Conservation (phyloP, 257 asterid genomes). For the Nicotiana sylvestris region DNA sequence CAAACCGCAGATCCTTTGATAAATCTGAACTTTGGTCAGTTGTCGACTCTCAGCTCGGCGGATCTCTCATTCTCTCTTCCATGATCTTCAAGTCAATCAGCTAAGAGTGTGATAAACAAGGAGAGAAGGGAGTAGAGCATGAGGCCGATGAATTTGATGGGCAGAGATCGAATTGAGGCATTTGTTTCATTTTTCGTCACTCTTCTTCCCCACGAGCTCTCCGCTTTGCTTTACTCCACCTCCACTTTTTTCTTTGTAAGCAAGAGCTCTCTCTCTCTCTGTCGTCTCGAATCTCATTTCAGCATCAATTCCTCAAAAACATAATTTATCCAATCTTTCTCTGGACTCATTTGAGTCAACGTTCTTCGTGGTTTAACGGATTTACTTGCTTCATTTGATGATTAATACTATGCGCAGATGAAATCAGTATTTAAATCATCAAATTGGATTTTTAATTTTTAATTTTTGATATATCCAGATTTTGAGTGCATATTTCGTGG, state of each 20-base stretch:
- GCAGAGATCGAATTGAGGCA: conserved; percentile 61
- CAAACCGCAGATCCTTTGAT: not conserved
- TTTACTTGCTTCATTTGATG: not conserved
- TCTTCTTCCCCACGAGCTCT: conserved; percentile 73
- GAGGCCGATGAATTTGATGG: conserved; percentile 27
- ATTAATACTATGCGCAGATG: not conserved
- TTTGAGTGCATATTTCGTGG: conserved; percentile 93
- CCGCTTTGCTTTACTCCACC: conserved; percentile 68
- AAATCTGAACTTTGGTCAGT: not conserved
- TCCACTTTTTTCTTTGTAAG: conserved; percentile 84
- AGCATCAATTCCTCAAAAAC: not conserved
- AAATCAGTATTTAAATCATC: no score
- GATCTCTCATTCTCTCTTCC: not conserved
- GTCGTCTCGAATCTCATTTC: no score
- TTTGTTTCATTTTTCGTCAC: conserved; percentile 67
- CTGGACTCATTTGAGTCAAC: no score
- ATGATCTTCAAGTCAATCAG: not conserved
- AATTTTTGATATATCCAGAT: conserved; percentile 47
- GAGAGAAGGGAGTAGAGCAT: not conserved
- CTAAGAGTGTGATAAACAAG: not conserved
- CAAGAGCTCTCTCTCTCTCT: not conserved
- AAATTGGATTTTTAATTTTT: no score
- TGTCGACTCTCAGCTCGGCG: no score
- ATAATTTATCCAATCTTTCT: not conserved
- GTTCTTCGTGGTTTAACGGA: not conserved